Evolutionary conservation across 495 filamentous ascomycete species (phyloP).

Genomic region (Talaromyces wortmannii): DNA sequence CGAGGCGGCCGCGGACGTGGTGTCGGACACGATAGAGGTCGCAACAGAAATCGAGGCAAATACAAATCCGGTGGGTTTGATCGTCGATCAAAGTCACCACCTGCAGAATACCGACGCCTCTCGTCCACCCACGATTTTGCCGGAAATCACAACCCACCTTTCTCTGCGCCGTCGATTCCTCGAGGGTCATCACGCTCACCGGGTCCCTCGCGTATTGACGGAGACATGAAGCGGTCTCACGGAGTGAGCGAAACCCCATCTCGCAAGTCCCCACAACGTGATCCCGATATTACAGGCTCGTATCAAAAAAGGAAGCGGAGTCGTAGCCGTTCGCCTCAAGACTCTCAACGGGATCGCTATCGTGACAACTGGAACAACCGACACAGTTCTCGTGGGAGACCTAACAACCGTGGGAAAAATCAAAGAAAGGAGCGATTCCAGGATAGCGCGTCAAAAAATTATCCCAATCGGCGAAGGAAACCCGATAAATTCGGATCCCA

Average conservation of each 20-base stretch:
- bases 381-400: slow-evolving; percentile 6
- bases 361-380: slow-evolving; percentile 9
- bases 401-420: slow-evolving; percentile 23
- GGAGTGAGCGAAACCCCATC: slow-evolving; percentile 21
- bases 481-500: slow-evolving; percentile 30
- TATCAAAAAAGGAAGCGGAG: slow-evolving; percentile 37
- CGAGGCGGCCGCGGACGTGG: slow-evolving; percentile 12
- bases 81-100: slow-evolving; percentile 17
- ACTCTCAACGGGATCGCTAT: slow-evolving; percentile 11
- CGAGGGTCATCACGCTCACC: slow-evolving; percentile 3
- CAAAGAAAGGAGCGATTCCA: slow-evolving; percentile 23
- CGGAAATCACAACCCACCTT: background rate
- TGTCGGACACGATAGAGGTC: slow-evolving; percentile 20
- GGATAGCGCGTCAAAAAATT: slow-evolving; percentile 15
- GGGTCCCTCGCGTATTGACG: background rate
- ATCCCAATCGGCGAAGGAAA: slow-evolving; percentile 21
- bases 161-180: slow-evolving; percentile 3
- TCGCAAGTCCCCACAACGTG: background rate
- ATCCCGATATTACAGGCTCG: slow-evolving; percentile 6
- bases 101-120: background rate
- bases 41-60: slow-evolving; percentile 26
- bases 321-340: slow-evolving; percentile 37
- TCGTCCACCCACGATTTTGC: background rate
- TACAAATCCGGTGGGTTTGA: slow-evolving; percentile 20
- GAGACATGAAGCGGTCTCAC: background rate